phyloP scores from a whole-genome alignment of 1,139 yeast genomes.

The Pichia sp. region DNA sequence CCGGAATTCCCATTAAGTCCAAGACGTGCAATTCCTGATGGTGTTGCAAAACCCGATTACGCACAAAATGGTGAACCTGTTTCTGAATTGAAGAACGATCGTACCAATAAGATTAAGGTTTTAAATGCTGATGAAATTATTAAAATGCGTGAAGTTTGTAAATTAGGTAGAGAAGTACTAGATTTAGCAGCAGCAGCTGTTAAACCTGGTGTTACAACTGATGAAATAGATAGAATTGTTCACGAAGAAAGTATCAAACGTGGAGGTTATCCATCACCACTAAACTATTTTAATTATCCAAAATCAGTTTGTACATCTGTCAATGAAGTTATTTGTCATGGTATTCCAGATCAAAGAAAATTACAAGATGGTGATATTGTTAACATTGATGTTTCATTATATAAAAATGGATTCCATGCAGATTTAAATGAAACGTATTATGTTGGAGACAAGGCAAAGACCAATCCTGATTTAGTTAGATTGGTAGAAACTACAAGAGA shows the following conservation, averaged over 20 bases:
- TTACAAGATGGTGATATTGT: constrained; percentile 92
- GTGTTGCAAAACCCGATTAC: constrained; percentile 76
- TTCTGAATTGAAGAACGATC: constrained; percentile 67
- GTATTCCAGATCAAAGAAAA: constrained; percentile 86
- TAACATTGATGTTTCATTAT: constrained; percentile 83
- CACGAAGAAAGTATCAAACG: constrained; percentile 86
- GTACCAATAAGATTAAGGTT: constrained; percentile 59
- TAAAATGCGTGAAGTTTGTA: constrained; percentile 66
- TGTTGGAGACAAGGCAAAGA: constrained; percentile 83
- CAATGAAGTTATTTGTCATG: constrained; percentile 94
- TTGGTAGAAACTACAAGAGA: constrained; percentile 94
- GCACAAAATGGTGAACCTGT: constrained; percentile 75
- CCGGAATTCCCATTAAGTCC: constrained; percentile 80
- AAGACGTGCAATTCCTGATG: constrained; percentile 62
- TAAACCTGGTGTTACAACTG: constrained; percentile 88
- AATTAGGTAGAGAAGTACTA: constrained; percentile 77
- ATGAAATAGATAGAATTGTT: constrained; percentile 78
- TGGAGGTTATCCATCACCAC: constrained; percentile 90
- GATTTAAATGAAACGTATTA: constrained; percentile 96
- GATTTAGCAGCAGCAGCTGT: constrained; percentile 82
- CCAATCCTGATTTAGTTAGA: constrained; percentile 69
- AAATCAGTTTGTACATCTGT: constrained; percentile 90
- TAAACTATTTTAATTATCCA: constrained; percentile 92
- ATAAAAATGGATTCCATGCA: constrained; percentile 83
- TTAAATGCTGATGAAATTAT: constrained; percentile 60